Conservation (phyloP, 208 protist species). For the Leishmania arabica region DNA sequence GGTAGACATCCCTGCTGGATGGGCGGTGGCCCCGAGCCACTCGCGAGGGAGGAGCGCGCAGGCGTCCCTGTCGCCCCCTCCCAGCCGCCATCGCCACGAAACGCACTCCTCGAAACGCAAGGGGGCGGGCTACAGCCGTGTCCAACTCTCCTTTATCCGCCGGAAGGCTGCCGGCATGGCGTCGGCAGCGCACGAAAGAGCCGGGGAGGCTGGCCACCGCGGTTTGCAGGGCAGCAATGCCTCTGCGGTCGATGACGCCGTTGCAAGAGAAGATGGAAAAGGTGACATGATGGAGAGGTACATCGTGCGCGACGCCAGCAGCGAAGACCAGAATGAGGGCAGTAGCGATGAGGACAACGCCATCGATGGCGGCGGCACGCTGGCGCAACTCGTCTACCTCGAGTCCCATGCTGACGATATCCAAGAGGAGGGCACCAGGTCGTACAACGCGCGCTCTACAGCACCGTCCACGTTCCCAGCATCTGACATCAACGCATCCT, state of each 20-base stretch:
- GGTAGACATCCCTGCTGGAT: not conserved
- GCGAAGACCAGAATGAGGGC: slow-evolving; percentile 3
- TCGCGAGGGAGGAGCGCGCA: not conserved
- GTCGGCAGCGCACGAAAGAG: not conserved
- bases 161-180: not conserved
- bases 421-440: not conserved
- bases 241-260: not conserved
- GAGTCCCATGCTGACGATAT: slow-evolving; percentile 3
- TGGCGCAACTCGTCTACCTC: slow-evolving; percentile 13
- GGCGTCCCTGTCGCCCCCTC: not conserved
- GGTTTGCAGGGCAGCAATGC: not conserved
- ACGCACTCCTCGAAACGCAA: not conserved
- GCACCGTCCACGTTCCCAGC: not conserved
- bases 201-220: not conserved
- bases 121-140: slow-evolving; percentile 9
- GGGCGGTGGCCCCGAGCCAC: not conserved
- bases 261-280: not conserved
- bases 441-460: not conserved
- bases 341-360: slow-evolving; percentile 2
- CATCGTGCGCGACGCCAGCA: slow-evolving; percentile 20
- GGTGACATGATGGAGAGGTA: slow-evolving; percentile 15
- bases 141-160: slow-evolving; percentile 21
- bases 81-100: not conserved
- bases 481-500: not conserved
- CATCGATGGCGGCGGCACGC: slow-evolving; percentile 1